Percentiles rank a stretch among this genome's conserved stretches.
Conservation (phyloP, 371 early-diverging fungal genomes). For the Mortierella sp. region DNA sequence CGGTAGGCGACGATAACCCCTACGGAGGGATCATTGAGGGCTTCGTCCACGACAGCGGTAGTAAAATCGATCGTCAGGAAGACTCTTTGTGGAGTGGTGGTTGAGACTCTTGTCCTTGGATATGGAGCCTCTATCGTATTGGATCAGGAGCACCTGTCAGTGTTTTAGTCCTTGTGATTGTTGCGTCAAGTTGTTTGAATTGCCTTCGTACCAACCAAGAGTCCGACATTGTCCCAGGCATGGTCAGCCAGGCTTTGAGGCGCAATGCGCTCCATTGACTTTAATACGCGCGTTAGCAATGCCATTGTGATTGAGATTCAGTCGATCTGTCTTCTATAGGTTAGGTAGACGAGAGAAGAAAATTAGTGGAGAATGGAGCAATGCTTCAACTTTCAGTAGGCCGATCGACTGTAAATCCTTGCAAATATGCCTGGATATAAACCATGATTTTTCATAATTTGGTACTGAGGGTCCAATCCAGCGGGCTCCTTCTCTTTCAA, state of each 20-base stretch:
- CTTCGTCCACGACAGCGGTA: conserved; percentile 89
- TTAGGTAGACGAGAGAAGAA: neutral
- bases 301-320: no score
- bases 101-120: conserved; percentile 59
- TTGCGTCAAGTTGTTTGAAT: no score
- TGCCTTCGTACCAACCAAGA: conserved; percentile 76
- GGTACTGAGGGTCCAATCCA: no score
- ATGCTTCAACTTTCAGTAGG: no score
- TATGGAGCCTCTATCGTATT: conserved; percentile 78
- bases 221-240: conserved; percentile 98
- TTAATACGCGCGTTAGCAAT: conserved; percentile 60
- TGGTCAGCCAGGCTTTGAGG: conserved; percentile 90
- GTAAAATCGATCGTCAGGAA: conserved; percentile 98
- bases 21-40: conserved; percentile 80
- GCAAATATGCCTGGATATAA: no score
- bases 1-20: conserved; percentile 94
- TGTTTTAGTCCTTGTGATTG: neutral
- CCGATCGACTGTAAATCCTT: no score
- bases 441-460: no score
- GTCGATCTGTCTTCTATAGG: neutral
- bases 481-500: conserved; percentile 52
- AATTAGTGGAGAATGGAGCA: neutral
- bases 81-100: conserved; percentile 67
- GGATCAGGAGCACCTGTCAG: neutral
- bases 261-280: conserved; percentile 83